These are phyloP conservation scores for Yamadazyma blattariae DNA, from an alignment of 1,139 yeast genomes.

Conservation along the genomic window DNA sequence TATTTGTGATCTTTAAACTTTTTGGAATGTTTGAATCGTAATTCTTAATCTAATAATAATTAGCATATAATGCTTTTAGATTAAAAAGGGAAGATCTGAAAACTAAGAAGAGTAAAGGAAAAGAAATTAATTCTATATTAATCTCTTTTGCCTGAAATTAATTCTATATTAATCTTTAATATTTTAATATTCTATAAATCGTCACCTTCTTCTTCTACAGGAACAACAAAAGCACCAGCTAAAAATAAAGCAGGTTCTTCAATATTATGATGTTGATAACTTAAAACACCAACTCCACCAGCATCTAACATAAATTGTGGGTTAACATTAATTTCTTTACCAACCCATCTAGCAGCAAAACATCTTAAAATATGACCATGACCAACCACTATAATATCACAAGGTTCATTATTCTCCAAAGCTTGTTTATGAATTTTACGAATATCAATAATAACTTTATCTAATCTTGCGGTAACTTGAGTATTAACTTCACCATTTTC, in stretches of 20 bases:
- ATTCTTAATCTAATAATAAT: too few relatives aligned
- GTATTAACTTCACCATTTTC: slow-evolving; percentile 77
- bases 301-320: slow-evolving; percentile 88
- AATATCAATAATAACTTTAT: slow-evolving; percentile 62
- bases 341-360: slow-evolving; percentile 86
- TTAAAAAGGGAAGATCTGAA: too few relatives aligned
- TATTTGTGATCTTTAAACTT: too few relatives aligned
- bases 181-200: slow-evolving; percentile 15
- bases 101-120: too few relatives aligned
- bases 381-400: slow-evolving; percentile 81
- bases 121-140: too few relatives aligned
- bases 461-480: slow-evolving; percentile 68
- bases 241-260: slow-evolving; percentile 83
- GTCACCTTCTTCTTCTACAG: slow-evolving; percentile 48
- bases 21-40: too few relatives aligned
- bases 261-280: slow-evolving; percentile 81
- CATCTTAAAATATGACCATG: slow-evolving; percentile 93
- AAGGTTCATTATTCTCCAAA: slow-evolving; percentile 47
- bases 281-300: slow-evolving; percentile 90
- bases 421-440: slow-evolving; percentile 62
- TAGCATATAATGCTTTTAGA: too few relatives aligned
- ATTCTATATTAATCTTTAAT: too few relatives aligned
- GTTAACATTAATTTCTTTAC: slow-evolving; percentile 52
- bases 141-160: too few relatives aligned
- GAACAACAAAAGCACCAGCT: slow-evolving; percentile 77